Base-by-base conservation (phyloP, 2,329 filamentous ascomycete species). In the Dothideomycetes sp. region DNA sequence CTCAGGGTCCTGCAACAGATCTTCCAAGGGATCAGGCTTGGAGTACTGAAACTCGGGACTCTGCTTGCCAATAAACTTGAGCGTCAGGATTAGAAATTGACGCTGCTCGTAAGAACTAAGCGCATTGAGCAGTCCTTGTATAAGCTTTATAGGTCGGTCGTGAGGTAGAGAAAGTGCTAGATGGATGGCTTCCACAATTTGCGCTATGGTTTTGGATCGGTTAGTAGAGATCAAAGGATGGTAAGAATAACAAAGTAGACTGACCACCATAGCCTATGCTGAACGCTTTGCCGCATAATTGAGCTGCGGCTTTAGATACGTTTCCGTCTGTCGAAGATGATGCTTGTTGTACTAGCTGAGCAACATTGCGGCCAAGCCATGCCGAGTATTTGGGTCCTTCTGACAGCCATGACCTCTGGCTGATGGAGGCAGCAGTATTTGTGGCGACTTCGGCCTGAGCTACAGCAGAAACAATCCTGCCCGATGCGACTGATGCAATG, bases 251-350 rank as follows among this genome's bases (percentile, higher is more conserved):
- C 14, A n/a, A 24, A 27, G 24, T 9, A 15, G 12, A 34, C 42
- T 54, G 66, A 83, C 84, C 80, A 38, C 71, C 65, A 59, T 91
- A 85, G 3, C 84, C 85, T 19, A 94, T 58, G 19, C 73, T 79
- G 43, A 89, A 62, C 1, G 75, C 68, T 45, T 80, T 79, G 3
- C 73, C 65, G 15, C 66, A 60, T 5, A 79, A 49, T 34, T 68
- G 64, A 31, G 63, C 59, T 5, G 48, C 44, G 7, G 47, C 41
- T 34, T 41, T 44, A 15, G n/a, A 65, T 5, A 70, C 51, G 36
- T 19, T 22, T 15, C 19, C 22, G 46, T 57, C 40, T 40, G 48
- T 34, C 47, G n/a, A 10, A 30, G 10, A 10, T 59, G 48, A 10
- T 50, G 42, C 4, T 56, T 60, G 64, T 59, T 59, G 65, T 60